Evolutionary conservation across 768 basidiomycete genomes (phyloP).

Genomic region (Gautieria morchelliformis): DNA sequence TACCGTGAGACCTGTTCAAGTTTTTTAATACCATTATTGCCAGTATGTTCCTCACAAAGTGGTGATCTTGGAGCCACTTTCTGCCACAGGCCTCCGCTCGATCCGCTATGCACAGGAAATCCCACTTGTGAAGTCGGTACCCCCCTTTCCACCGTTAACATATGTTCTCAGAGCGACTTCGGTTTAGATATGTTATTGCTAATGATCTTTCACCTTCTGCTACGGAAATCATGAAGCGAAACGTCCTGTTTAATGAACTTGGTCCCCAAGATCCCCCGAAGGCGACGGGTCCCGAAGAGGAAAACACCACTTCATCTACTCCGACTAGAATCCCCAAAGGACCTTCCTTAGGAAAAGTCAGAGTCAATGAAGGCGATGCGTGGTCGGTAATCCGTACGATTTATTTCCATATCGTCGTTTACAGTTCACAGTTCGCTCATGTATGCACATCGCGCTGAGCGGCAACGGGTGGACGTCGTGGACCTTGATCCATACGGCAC

Average conservation of each 20-base stretch:
- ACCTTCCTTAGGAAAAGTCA: constrained; percentile 43
- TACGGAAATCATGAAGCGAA: constrained; percentile 75
- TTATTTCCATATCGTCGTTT: not conserved
- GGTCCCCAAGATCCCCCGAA: constrained; percentile 16
- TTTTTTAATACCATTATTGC: not conserved
- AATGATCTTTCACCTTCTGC: constrained; percentile 87
- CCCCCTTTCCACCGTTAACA: constrained; percentile 7
- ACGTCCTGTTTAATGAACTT: constrained; percentile 75
- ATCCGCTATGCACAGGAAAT: constrained; percentile 98
- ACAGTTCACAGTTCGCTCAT: constrained; percentile 56
- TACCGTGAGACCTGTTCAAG: not conserved
- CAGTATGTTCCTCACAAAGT: constrained; percentile 57
- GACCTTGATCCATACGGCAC: constrained; percentile 98
- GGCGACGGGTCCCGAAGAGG: constrained; percentile 14
- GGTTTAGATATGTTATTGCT: constrained; percentile 77
- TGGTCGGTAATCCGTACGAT: constrained; percentile 42
- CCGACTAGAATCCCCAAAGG: not conserved
- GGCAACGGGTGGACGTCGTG: constrained; percentile 79
- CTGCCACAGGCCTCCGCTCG: constrained; percentile 90
- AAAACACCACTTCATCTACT: not conserved
- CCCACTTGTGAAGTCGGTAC: constrained; percentile 67
- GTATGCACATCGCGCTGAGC: constrained; percentile 77
- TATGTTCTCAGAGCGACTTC: not conserved
- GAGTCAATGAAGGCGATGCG: constrained; percentile 88
- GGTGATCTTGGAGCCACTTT: constrained; percentile 84